Conservation (phyloP, 352 stramenopile genomes). For the Pythium biforme region DNA sequence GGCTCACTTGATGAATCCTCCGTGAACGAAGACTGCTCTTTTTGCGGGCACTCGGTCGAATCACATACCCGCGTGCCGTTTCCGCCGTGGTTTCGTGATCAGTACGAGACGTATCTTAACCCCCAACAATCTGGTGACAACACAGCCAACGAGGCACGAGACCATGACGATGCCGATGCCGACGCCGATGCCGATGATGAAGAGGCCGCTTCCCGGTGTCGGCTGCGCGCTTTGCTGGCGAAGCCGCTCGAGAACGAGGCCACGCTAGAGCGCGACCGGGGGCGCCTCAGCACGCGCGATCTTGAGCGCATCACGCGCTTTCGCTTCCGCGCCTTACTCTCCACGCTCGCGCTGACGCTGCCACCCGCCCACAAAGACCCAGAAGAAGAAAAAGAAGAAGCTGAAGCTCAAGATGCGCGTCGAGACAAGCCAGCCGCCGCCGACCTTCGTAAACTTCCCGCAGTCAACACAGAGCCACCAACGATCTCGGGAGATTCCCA, state of each 20-base stretch:
- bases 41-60: conserved; percentile 42
- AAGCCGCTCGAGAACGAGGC: conserved; percentile 12
- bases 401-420: background rate
- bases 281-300: conserved; percentile 11
- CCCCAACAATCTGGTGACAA: background rate
- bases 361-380: background rate
- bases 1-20: too few relatives aligned
- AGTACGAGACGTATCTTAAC: conserved; percentile 62
- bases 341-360: background rate
- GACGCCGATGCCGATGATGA: conserved; percentile 8
- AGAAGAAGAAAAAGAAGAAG: too few relatives aligned
- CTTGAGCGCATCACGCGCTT: conserved; percentile 17
- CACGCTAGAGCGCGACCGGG: conserved; percentile 22
- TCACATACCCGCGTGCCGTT: conserved; percentile 41
- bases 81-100: conserved; percentile 68
- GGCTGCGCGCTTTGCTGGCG: background rate
- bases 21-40: conserved; percentile 32
- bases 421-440: background rate
- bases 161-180: conserved; percentile 1
- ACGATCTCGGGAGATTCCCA: conserved; percentile 13
- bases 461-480: background rate
- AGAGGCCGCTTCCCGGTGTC: background rate
- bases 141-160: background rate
- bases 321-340: conserved; percentile 8
- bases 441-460: background rate